Percentiles rank a stretch among this genome's conserved stretches.
Evolutionary conservation across 805 yeast species (phyloP).

Genomic region (Sugiyamaella mastotermitis): DNA sequence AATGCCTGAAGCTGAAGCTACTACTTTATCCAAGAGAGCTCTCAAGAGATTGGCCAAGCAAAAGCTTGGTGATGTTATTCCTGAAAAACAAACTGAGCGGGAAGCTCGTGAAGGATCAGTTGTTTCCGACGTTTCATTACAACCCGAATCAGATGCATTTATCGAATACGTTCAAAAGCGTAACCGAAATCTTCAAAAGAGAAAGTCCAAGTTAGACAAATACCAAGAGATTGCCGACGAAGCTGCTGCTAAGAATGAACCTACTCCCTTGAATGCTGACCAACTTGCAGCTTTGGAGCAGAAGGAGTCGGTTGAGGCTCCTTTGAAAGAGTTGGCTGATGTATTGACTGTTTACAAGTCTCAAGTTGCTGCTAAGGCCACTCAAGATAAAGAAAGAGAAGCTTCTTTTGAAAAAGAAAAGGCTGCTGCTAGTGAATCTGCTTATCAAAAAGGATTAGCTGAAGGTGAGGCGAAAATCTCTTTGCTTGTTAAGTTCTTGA

Average conservation of each 20-base stretch:
- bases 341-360: conserved; percentile 20
- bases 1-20: background rate
- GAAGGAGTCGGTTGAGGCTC: conserved; percentile 30
- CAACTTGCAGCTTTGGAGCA: conserved; percentile 30
- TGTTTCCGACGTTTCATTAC: background rate
- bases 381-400: conserved; percentile 10
- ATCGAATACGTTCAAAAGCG: conserved; percentile 26
- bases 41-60: background rate
- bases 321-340: conserved; percentile 31
- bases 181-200: conserved; percentile 32
- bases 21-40: conserved; percentile 3
- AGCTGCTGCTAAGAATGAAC: conserved; percentile 17
- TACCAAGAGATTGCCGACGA: conserved; percentile 28
- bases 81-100: conserved; percentile 1
- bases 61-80: background rate
- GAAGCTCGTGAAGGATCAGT: conserved; percentile 6
- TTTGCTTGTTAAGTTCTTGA: conserved; percentile 26
- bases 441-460: conserved; percentile 16
- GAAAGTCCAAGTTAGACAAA: conserved; percentile 31
- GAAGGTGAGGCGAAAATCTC: conserved; percentile 20
- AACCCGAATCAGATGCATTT: conserved; percentile 7
- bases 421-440: conserved; percentile 13
- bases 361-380: conserved; percentile 14
- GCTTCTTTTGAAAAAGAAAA: conserved; percentile 11
- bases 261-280: conserved; percentile 27